These are phyloP conservation scores for Diutina sp. DNA, from an alignment of 1,139 yeast species.

Conservation along the genomic window DNA sequence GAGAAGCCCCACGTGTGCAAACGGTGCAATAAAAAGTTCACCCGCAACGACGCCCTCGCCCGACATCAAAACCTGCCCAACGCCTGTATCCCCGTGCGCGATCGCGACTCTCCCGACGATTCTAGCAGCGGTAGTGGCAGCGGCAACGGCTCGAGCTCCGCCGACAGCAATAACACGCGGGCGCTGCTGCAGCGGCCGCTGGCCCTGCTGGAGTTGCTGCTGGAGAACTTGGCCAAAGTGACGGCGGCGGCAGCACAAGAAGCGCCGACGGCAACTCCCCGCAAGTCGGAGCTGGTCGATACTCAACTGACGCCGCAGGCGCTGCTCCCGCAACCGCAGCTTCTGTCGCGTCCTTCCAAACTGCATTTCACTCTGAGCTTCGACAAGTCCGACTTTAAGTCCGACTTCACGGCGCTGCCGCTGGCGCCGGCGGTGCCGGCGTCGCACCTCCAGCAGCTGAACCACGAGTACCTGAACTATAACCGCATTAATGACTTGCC, in stretches of 20 bases:
- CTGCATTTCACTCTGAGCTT: neutral
- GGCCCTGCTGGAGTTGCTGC: neutral
- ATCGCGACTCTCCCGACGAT: neutral
- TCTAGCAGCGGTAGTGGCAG: neutral
- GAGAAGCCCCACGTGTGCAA: constrained; percentile 56
- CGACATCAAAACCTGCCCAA: constrained; percentile 43
- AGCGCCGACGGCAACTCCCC: neutral
- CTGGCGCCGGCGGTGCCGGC: neutral
- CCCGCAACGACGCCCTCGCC: constrained; percentile 66
- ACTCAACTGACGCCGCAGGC: neutral
- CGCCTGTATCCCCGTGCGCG: constrained; percentile 16
- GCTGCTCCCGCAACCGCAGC: neutral
- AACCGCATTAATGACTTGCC: neutral
- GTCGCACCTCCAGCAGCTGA: neutral
- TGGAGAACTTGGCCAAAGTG: neutral
- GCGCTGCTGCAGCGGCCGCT: neutral
- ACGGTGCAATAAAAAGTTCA: constrained; percentile 54
- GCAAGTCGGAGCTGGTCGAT: neutral
- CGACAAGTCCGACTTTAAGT: neutral
- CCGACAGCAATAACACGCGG: neutral
- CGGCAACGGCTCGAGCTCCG: neutral
- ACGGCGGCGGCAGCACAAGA: neutral
- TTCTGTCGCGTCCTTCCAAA: neutral
- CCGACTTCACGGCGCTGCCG: neutral
- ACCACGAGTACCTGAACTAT: neutral